phyloP scores from a whole-genome alignment of 768 basidiomycete species.

The Mycena pura region DNA sequence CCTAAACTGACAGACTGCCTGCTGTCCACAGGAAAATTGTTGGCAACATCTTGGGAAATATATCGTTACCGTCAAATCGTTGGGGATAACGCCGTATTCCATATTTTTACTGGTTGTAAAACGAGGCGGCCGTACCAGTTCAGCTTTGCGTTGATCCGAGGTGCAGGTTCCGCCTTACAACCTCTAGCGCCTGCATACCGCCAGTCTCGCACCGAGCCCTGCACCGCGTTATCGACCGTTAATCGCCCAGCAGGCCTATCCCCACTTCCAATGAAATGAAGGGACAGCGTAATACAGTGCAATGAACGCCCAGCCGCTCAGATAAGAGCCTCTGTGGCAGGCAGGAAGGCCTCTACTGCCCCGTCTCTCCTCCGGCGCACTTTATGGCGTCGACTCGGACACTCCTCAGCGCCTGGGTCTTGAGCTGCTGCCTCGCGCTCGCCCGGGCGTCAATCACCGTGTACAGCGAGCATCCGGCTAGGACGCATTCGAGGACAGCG shows the following conservation, averaged over 20 bases:
- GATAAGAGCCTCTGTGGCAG: neutral
- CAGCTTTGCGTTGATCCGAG: no score
- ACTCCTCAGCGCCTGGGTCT: neutral
- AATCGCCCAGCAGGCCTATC: conserved; percentile 4
- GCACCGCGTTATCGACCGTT: conserved; percentile 5
- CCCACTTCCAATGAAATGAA: conserved; percentile 16
- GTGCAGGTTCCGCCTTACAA: neutral
- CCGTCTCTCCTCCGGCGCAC: neutral
- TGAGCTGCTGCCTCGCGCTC: conserved; percentile 3
- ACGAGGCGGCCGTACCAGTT: no score
- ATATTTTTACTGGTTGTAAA: no score
- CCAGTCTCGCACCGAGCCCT: neutral
- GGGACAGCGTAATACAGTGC: conserved; percentile 18
- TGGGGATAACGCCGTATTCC: no score
- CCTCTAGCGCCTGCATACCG: neutral
- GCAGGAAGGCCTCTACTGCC: neutral
- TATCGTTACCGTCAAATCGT: no score
- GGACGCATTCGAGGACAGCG: conserved; percentile 15
- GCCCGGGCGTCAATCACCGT: conserved; percentile 19
- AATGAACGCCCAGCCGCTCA: neutral
- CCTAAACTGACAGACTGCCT: no score
- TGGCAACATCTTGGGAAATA: no score
- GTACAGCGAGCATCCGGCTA: conserved; percentile 17
- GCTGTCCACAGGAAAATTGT: no score
- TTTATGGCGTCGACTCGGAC: conserved; percentile 6